Conservation (phyloP, 169 alveolate species). For the Cryptosporidium ubiquitum region DNA sequence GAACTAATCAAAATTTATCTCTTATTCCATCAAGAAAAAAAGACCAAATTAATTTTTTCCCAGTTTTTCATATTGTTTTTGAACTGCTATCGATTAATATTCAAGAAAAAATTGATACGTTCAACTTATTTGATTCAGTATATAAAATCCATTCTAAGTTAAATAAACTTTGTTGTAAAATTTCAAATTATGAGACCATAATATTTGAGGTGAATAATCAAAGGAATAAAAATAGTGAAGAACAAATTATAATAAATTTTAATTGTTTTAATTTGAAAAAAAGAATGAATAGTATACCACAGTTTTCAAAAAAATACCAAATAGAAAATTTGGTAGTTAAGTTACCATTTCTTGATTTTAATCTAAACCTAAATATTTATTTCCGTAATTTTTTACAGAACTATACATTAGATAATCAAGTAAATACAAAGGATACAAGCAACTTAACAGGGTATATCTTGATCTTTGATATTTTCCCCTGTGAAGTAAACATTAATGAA, state of each 20-base stretch:
- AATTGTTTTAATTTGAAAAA: not conserved
- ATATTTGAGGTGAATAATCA: not conserved
- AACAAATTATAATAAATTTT: not conserved
- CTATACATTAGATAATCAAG: not conserved
- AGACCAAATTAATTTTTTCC: not conserved
- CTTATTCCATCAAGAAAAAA: not conserved
- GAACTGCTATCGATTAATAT: not conserved
- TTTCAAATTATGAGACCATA: not conserved
- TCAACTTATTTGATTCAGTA: not conserved
- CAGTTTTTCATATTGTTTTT: not conserved
- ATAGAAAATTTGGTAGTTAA: not conserved
- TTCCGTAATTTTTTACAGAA: not conserved
- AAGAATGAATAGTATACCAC: not conserved
- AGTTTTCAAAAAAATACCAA: slow-evolving; percentile 2
- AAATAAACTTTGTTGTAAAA: not conserved
- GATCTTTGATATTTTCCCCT: not conserved
- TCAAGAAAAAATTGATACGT: not conserved
- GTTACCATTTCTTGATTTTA: not conserved
- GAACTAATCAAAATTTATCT: not conserved
- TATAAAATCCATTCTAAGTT: not conserved
- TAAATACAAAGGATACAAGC: not conserved
- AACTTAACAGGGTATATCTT: not conserved
- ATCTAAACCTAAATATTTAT: slow-evolving; percentile 1
- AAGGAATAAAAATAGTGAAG: not conserved
- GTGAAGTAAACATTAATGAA: not conserved